Evolutionary conservation across 169 alveolate species (phyloP).

Genomic region (Cystoisospora suis): DNA sequence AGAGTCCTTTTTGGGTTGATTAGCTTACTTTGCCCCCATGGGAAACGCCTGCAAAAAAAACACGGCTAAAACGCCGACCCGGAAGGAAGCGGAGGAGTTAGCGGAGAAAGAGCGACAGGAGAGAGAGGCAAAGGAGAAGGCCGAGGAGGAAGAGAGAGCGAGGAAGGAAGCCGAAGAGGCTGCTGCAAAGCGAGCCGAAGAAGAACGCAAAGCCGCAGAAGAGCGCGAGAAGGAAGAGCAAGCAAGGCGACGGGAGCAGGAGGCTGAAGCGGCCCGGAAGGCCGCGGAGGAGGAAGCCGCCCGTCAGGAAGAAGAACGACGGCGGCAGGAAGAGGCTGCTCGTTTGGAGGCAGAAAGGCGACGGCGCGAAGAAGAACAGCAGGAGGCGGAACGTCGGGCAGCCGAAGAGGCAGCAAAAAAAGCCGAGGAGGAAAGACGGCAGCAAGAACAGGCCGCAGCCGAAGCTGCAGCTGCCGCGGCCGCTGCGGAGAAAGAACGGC

Average conservation of each 20-base stretch:
- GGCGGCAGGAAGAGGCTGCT: conserved; percentile 42
- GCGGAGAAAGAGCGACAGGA: conserved; percentile 65
- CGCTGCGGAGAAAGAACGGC: conserved; percentile 45
- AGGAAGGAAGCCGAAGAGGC: conserved; percentile 33
- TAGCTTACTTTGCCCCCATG: too few relatives aligned
- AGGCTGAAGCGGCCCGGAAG: conserved; percentile 32
- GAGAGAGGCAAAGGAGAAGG: conserved; percentile 60
- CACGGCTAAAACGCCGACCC: conserved; percentile 76
- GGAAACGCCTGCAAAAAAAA: conserved; percentile 71
- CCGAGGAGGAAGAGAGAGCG: conserved; percentile 64
- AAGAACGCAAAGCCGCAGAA: neutral
- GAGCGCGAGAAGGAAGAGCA: neutral
- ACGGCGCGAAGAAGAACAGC: conserved; percentile 60
- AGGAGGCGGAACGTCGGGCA: conserved; percentile 52
- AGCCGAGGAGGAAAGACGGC: conserved; percentile 37
- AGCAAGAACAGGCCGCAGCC: neutral
- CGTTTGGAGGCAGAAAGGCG: conserved; percentile 37
- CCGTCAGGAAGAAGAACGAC: conserved; percentile 58
- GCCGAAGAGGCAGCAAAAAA: conserved; percentile 60
- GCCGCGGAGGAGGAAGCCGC: conserved; percentile 70
- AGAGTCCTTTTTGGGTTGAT: too few relatives aligned
- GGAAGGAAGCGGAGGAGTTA: conserved; percentile 74
- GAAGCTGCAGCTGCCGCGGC: conserved; percentile 1
- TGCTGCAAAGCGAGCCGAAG: neutral
- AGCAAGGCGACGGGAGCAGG: conserved; percentile 48